Evolutionary conservation across 345 rosid genomes (phyloP), one percentile per base, ranked within the genome.

Genomic region (Gossypium australe): DNA sequence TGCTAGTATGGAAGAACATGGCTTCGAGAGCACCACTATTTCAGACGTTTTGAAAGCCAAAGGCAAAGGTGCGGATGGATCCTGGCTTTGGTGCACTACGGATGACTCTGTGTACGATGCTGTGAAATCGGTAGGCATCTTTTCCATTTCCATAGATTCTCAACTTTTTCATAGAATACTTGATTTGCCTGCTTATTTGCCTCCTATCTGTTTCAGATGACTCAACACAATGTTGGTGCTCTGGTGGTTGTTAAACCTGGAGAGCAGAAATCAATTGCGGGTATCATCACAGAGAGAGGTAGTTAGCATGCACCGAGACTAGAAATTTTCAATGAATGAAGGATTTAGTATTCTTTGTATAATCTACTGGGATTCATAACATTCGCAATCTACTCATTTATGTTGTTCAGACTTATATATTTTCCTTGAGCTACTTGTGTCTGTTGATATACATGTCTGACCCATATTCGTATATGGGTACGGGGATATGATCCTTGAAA

Each of bases 31-130:
- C 87, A 85, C 99, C 2, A 91, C 89, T 1, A 95, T 95, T 73
- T 71, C 93, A 3, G 99, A 95, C 56, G 63, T 95, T 25, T 73
- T 95, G 87, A 90, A 86, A 58, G 87, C 77, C 0, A 95, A 95
- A 84, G 98, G 99, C 62, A 91, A 91, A 82, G 72, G 70, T 71
- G 99, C 98, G 2, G 98, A 95, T 86, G 99, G 99, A 52, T 95
- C 99, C 76, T 92, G 99, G 99, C 96, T 95, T 79, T 95, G 99
- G 99, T 95, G 99, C 89, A 88, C 97, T 2, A 92, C 92, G 3
- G 89, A 92, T 70, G 99, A 95, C 79, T 27, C 87, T 51, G 98
- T 95, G 43, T 93, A 92, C 67, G 94, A 95, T 64, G 99, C 97
- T 78, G 99, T 95, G 55, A 85, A 95, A 86, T 89, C 99, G 85